Conservation (phyloP, 2,329 filamentous ascomycete species). For the Cercospora berteroae region DNA sequence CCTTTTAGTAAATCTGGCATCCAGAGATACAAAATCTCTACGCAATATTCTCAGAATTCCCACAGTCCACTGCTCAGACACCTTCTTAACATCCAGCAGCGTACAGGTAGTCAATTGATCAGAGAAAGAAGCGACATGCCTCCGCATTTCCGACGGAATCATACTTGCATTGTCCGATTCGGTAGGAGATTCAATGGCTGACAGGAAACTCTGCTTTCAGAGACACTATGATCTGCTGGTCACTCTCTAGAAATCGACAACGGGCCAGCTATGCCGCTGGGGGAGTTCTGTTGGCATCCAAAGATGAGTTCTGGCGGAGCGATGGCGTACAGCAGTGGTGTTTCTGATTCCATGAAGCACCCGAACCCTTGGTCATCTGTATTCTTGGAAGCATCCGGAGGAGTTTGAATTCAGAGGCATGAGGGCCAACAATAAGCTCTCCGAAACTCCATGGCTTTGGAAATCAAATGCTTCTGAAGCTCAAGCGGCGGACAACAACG, state of each 20-base stretch:
- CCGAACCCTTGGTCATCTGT: neutral
- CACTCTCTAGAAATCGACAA: neutral
- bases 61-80: too few species aligned
- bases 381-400: neutral
- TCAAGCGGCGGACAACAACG: neutral
- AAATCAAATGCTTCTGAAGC: neutral
- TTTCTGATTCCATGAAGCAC: neutral
- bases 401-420: too few species aligned
- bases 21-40: too few species aligned
- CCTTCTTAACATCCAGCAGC: too few species aligned
- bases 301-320: neutral
- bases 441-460: too few species aligned
- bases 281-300: neutral
- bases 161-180: neutral
- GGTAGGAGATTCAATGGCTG: neutral
- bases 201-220: neutral
- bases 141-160: too few species aligned
- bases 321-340: neutral
- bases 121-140: too few species aligned
- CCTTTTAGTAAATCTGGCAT: too few species aligned
- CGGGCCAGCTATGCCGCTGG: neutral
- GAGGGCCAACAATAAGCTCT: too few species aligned
- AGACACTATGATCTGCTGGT: neutral
- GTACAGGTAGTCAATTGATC: too few species aligned
- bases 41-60: too few species aligned